A percentile compares a stretch with the other conserved stretches of the same genome.
These are phyloP conservation scores for Lichenothelia convexa DNA, from an alignment of 495 filamentous ascomycete genomes.

Conservation along the genomic window DNA sequence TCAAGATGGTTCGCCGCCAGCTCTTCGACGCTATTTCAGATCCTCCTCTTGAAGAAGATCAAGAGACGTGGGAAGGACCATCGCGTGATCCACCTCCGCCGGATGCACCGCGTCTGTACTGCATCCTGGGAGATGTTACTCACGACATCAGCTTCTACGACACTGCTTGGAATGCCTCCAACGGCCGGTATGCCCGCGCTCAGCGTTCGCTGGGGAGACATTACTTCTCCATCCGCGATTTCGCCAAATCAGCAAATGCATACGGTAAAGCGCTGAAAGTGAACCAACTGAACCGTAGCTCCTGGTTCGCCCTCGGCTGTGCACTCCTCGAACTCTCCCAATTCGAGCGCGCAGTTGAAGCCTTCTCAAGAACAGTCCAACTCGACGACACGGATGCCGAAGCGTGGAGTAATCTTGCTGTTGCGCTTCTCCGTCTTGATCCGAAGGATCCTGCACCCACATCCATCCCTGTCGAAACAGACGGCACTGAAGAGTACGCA, in stretches of 20 bases:
- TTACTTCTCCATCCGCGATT: conserved; percentile 43
- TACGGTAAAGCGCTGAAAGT: conserved; percentile 59
- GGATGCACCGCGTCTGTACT: conserved; percentile 76
- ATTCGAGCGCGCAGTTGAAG: conserved; percentile 67
- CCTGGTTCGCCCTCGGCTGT: conserved; percentile 84
- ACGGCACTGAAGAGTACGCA: neutral
- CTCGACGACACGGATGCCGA: conserved; percentile 78
- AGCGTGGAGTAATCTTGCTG: conserved; percentile 88
- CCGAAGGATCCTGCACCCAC: neutral
- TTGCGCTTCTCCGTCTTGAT: conserved; percentile 39
- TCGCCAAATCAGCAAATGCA: conserved; percentile 52
- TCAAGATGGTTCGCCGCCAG: conserved; percentile 50
- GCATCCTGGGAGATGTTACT: conserved; percentile 85
- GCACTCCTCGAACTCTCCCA: conserved; percentile 57
- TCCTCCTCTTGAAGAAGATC: conserved; percentile 20
- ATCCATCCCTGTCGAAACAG: neutral
- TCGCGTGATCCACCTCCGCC: conserved; percentile 51
- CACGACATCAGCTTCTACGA: conserved; percentile 54
- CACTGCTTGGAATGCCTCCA: conserved; percentile 76
- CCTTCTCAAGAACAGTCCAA: conserved; percentile 62
- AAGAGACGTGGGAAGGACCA: conserved; percentile 26
- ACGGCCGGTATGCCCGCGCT: conserved; percentile 61
- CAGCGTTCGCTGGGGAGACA: conserved; percentile 72
- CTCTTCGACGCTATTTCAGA: conserved; percentile 51
- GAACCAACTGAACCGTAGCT: conserved; percentile 59